phyloP scores from a whole-genome alignment of 345 rosid species.

The Pseudoturritis turrita region DNA sequence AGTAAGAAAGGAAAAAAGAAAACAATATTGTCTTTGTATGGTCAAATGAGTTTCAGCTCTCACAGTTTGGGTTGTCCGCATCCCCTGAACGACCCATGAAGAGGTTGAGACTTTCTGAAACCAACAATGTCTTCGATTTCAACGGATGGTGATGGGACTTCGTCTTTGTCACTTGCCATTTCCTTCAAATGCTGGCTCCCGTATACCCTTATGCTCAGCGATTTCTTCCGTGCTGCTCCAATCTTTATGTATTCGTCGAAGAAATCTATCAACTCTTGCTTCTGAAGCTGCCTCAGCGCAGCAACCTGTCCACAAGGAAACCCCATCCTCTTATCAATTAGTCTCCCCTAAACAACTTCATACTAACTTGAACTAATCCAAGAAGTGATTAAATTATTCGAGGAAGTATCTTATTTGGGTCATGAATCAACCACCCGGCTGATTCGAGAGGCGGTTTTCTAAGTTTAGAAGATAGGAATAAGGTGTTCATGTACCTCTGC shows the following conservation, averaged over 20 bases:
- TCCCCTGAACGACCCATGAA: constrained; percentile 77
- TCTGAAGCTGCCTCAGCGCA: constrained; percentile 53
- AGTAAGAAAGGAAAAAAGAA: background rate
- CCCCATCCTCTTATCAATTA: background rate
- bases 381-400: background rate
- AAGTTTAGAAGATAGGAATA: background rate
- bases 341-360: background rate
- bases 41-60: constrained; percentile 2
- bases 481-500: constrained; percentile 53
- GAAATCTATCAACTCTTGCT: constrained; percentile 68
- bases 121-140: constrained; percentile 56
- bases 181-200: constrained; percentile 57
- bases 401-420: background rate
- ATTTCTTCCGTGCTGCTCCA: constrained; percentile 58
- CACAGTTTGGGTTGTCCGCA: constrained; percentile 47
- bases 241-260: constrained; percentile 65
- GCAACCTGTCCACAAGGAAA: constrained; percentile 48
- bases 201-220: constrained; percentile 56
- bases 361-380: background rate
- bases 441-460: background rate
- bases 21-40: background rate
- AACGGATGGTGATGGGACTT: constrained; percentile 30
- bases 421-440: background rate
- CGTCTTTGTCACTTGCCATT: constrained; percentile 38
- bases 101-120: constrained; percentile 78